These are phyloP conservation scores for Skeletonema potamos DNA, from an alignment of 108 stramenopile genomes.

Conservation along the genomic window DNA sequence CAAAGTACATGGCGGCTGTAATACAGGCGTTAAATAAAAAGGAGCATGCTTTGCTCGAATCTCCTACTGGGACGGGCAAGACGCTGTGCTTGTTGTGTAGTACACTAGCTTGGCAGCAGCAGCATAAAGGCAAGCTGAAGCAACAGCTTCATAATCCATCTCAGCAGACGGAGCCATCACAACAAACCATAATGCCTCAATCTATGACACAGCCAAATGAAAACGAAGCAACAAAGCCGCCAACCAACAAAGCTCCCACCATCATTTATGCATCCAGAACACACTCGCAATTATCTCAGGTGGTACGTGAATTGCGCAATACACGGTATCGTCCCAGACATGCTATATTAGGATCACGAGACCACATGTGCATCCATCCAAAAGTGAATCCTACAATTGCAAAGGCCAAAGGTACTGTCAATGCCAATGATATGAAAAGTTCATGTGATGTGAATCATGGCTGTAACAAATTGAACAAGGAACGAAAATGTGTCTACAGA, in stretches of 20 bases:
- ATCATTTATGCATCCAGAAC: slow-evolving; percentile 98
- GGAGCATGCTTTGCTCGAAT: slow-evolving; percentile 85
- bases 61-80: slow-evolving; percentile 93
- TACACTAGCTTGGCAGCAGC: slow-evolving; percentile 84
- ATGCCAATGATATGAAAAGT: slow-evolving; percentile 2
- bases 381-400: slow-evolving; percentile 67
- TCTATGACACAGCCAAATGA: not conserved
- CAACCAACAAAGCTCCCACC: slow-evolving; percentile 42
- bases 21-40: slow-evolving; percentile 74
- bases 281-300: slow-evolving; percentile 96
- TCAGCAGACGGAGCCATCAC: not conserved
- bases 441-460: slow-evolving; percentile 79
- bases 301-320: slow-evolving; percentile 90
- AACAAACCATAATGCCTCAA: not conserved
- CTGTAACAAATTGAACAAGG: slow-evolving; percentile 77
- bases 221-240: not conserved
- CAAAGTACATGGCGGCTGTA: slow-evolving; percentile 91
- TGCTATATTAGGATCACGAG: slow-evolving; percentile 92
- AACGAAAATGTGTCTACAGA: slow-evolving; percentile 73
- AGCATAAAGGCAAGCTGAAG: slow-evolving; percentile 21
- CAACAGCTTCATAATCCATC: not conserved
- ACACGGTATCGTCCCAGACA: slow-evolving; percentile 92
- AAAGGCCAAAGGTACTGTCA: slow-evolving; percentile 33
- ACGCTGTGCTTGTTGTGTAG: slow-evolving; percentile 88
- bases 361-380: slow-evolving; percentile 97